Base-by-base conservation (phyloP, 2,329 filamentous ascomycete genomes). In the Aspergillus fumigatiaffinis region DNA sequence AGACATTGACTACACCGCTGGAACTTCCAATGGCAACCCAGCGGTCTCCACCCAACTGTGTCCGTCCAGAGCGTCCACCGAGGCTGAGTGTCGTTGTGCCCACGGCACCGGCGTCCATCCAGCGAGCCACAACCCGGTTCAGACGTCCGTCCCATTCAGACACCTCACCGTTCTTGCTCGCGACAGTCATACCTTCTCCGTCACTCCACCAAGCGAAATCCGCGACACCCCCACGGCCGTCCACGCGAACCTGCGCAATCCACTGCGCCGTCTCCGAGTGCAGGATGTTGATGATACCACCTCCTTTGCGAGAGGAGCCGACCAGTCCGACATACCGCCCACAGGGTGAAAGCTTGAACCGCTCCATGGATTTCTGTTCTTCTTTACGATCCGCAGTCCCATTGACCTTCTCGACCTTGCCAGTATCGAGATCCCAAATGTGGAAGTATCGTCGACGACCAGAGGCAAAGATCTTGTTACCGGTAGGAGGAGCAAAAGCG, bases 171-270 rank as follows among this genome's bases (percentile, higher is more conserved):
- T 90, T 91, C 73, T 89, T 92, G 59, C 91, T 92, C 1, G 90
- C 85, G 46, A 96, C 89, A 0, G 87, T 88, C 67, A 99, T 80
- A 4, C 92, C 93, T 44, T 87, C 84, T 35, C 92, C 90, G 60
- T 91, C 86, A 53, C 85, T 83, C 92, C 92, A 97, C 94, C 94
- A 99, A 1, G 85, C 86, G 68, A 97, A 95, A 73, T 97, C 93
- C 1, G 91, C 89, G 50, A 97, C 87, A 41, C 92, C 92, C 52
- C 91, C 87, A 51, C 85, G 83, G 62, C 90, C 88, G 68, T 97
- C 91, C 49, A 97, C 81, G 42, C 92, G 84, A 14, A 90, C 91
- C 63, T 93, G 87, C 0, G 89, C 85, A 50, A 92, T 80, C 93
- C 93, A 97, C 76, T 97, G 93, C 70, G 90, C 86, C 0, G 92